Conservation (phyloP, 805 yeast species). For the Candida odintsovae region DNA sequence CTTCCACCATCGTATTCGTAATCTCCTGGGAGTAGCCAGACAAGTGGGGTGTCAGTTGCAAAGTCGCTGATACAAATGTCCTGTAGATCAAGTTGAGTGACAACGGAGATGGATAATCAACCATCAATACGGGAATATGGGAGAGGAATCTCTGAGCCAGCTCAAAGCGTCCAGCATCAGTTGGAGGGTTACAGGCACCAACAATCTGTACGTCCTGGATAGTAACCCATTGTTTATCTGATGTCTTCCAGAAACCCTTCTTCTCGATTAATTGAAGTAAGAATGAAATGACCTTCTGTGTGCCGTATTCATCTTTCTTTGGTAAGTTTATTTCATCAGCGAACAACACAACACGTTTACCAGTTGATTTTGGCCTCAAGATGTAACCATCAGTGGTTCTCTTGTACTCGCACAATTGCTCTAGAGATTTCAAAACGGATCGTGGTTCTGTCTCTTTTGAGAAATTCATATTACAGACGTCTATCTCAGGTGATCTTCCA, state of each 20-base stretch:
- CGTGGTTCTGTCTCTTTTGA: conserved; percentile 73
- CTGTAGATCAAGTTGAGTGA: conserved; percentile 67
- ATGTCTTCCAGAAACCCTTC: conserved; percentile 69
- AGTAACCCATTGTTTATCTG: conserved; percentile 59
- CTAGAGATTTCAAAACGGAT: conserved; percentile 55
- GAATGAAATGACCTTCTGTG: conserved; percentile 66
- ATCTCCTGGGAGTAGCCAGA: conserved; percentile 46
- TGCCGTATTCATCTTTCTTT: conserved; percentile 59
- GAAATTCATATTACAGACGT: conserved; percentile 67
- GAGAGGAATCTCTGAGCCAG: conserved; percentile 60
- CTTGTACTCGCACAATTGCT: conserved; percentile 64
- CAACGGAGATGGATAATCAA: conserved; percentile 66
- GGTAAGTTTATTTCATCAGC: conserved; percentile 93
- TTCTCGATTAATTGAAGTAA: conserved; percentile 70
- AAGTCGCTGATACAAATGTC: conserved; percentile 47
- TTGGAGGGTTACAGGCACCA: conserved; percentile 94
- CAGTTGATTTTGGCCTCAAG: conserved; percentile 53
- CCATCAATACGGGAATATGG: conserved; percentile 59
- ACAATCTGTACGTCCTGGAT: conserved; percentile 68
- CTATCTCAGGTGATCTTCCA: conserved; percentile 48
- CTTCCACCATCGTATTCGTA: conserved; percentile 60
- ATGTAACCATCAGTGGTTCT: conserved; percentile 44
- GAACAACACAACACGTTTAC: conserved; percentile 73
- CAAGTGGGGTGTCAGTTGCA: conserved; percentile 56
- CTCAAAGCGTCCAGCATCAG: conserved; percentile 65